Evolutionary conservation across 495 filamentous ascomycete species (phyloP).

Genomic region (Trichocladium uniseriatum): DNA sequence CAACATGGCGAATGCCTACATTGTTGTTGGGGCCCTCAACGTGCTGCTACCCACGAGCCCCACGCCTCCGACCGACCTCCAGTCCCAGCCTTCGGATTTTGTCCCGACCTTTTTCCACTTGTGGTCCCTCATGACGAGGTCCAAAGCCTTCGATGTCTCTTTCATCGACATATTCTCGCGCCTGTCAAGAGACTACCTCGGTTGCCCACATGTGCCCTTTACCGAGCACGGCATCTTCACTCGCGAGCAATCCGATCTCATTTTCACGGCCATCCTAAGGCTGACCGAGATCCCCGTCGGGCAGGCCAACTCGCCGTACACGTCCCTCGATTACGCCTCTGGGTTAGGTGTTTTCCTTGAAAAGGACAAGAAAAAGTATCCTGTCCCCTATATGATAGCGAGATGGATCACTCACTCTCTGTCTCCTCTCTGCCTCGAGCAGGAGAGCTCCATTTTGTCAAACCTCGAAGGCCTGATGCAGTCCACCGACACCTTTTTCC

Average conservation of each 20-base stretch:
- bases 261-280: constrained; percentile 85
- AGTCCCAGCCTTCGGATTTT: constrained; percentile 72
- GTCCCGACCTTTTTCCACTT: constrained; percentile 89
- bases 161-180: constrained; percentile 87
- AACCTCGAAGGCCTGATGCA: constrained; percentile 90
- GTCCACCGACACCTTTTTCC: constrained; percentile 97
- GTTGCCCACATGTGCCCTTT: constrained; percentile 67
- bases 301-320: constrained; percentile 89
- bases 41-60: constrained; percentile 80
- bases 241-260: constrained; percentile 79
- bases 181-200: constrained; percentile 71
- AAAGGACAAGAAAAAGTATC: constrained; percentile 85
- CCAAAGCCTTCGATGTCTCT: constrained; percentile 74
- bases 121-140: constrained; percentile 88
- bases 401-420: constrained; percentile 91
- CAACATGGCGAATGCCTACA: constrained; percentile 68
- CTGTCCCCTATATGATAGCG: constrained; percentile 84
- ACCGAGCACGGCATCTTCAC: constrained; percentile 85
- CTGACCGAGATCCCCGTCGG: constrained; percentile 94
- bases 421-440: constrained; percentile 72
- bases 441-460: constrained; percentile 68
- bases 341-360: constrained; percentile 80
- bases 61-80: constrained; percentile 55
- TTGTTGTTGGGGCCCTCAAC: constrained; percentile 78
- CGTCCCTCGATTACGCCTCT: constrained; percentile 70